These are phyloP conservation scores for Gynandropsis gynandra DNA, from an alignment of 345 rosid species.

Conservation along the genomic window DNA sequence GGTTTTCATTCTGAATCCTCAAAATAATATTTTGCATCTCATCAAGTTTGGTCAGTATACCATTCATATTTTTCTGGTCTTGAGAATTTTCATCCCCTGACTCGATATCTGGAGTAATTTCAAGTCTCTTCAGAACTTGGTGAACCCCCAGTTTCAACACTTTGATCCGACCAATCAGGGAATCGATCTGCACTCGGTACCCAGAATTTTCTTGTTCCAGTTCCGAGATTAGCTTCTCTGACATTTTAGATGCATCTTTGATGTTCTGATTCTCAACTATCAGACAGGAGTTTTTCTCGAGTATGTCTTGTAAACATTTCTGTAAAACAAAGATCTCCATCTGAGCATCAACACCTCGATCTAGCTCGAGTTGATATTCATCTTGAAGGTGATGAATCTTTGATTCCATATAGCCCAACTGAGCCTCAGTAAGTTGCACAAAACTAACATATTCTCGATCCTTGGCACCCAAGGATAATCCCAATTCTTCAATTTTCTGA, in stretches of 20 bases:
- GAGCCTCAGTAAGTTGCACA: constrained; percentile 36
- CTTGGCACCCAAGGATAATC: constrained; percentile 40
- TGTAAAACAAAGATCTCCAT: constrained; percentile 63
- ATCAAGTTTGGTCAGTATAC: constrained; percentile 41
- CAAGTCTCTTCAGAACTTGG: constrained; percentile 47
- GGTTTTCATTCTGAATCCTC: constrained; percentile 50
- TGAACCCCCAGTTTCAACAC: constrained; percentile 45
- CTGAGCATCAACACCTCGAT: constrained; percentile 50
- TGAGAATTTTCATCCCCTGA: constrained; percentile 30
- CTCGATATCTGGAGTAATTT: constrained; percentile 29
- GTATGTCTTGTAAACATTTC: constrained; percentile 53
- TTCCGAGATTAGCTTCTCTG: constrained; percentile 49
- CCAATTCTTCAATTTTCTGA: constrained; percentile 46
- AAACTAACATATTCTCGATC: constrained; percentile 45
- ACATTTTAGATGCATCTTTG: constrained; percentile 45
- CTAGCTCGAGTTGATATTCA: constrained; percentile 61
- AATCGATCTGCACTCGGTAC: constrained; percentile 46
- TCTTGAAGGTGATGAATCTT: constrained; percentile 48
- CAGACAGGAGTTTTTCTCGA: constrained; percentile 51
- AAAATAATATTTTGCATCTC: constrained; percentile 45
- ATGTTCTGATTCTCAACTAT: constrained; percentile 47
- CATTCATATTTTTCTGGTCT: constrained; percentile 37
- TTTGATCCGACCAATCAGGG: constrained; percentile 44
- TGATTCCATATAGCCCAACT: constrained; percentile 45
- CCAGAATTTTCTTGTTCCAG: constrained; percentile 47